Base-by-base conservation (phyloP, 2,329 filamentous ascomycete genomes). In the Talaromyces verruculosus region DNA sequence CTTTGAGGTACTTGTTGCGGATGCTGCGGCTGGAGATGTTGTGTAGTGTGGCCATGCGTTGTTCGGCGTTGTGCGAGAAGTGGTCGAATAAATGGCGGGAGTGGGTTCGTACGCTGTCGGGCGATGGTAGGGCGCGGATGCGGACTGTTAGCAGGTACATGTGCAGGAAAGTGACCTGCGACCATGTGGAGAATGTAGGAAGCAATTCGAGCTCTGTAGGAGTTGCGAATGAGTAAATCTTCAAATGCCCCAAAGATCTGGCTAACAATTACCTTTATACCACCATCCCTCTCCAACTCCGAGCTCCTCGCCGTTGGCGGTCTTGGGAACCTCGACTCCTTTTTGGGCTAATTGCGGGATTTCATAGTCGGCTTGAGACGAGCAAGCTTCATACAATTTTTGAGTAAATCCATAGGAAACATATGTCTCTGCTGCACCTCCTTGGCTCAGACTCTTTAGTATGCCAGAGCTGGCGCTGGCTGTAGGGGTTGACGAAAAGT, bases 141-240 rank as follows among this genome's bases (percentile, higher is more conserved):
- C 93, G 90, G 57, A 91, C 90, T 64, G 91, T 91, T 67, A 98
- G 80, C 66, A 97, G 86, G 83, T 97, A 98, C 85, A 99, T 91
- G 83, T 99, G 94, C 66, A 99, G 85, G 84, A 97, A 96, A 41
- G 93, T 95, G 53, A 98, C 89, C 79, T 98, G 93, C 22, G 93
- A 91, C 95, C 95, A 99, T 65, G 91, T 94, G 75, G 89, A 93
- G 79, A 99, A 99, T 0, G 93, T 98, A 0, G 93, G 91, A 37
- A 86, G 84, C 19, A 99, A 87, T 30, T 87, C 87, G 69, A 97
- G 87, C 61, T 89, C 92, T 96, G 72, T 15, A 64, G 1, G 0
- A 41, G 7, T 6, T n/a, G 13, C 17, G 35, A 15, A 25, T 57
- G 13, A 57, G 53, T 25, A 37, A 57, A 53, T 2, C 3, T 10